Percentiles rank a stretch among this genome's conserved stretches.
Evolutionary conservation across 2,329 filamentous ascomycete species (phyloP).

Genomic region (Ophioceras dolichostomum): DNA sequence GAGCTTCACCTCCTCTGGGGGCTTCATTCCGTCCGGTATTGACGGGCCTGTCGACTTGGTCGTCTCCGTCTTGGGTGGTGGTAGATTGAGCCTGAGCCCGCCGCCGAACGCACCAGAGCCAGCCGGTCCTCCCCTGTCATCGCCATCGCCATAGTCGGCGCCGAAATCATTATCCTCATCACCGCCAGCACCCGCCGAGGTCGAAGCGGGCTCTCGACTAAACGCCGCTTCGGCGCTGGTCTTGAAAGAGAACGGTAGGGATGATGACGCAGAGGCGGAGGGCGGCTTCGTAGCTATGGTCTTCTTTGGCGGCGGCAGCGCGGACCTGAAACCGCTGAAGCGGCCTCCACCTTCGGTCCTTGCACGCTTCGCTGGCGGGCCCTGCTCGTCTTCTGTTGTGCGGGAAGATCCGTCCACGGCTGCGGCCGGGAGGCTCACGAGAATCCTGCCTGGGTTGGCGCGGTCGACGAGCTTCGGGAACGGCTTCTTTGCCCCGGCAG

Average conservation of each 20-base stretch:
- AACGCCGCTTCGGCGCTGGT: conserved; percentile 79
- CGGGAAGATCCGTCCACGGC: no score
- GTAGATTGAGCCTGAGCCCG: conserved; percentile 18
- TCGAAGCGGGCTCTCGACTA: conserved; percentile 38
- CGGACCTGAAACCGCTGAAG: conserved; percentile 74
- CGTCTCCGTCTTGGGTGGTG: conserved; percentile 22
- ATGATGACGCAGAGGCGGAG: neutral
- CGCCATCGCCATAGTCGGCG: conserved; percentile 6
- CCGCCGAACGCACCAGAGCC: neutral
- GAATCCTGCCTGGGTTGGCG: conserved; percentile 71
- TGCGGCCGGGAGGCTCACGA: conserved; percentile 58
- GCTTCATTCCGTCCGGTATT: conserved; percentile 42
- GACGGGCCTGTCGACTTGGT: conserved; percentile 20
- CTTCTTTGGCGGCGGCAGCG: conserved; percentile 75
- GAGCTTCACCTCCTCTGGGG: conserved; percentile 52
- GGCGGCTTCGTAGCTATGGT: conserved; percentile 11
- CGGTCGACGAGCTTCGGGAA: conserved; percentile 76
- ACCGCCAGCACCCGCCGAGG: no score
- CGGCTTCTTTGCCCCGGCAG: conserved; percentile 36
- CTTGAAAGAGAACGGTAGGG: conserved; percentile 55
- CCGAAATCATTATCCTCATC: no score
- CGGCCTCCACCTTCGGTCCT: conserved; percentile 45
- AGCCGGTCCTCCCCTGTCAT: neutral
- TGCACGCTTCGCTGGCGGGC: conserved; percentile 55
- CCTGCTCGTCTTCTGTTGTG: conserved; percentile 15